Evolutionary conservation across 257 asterid genomes (phyloP).

Genomic region (Salvia hispanica): DNA sequence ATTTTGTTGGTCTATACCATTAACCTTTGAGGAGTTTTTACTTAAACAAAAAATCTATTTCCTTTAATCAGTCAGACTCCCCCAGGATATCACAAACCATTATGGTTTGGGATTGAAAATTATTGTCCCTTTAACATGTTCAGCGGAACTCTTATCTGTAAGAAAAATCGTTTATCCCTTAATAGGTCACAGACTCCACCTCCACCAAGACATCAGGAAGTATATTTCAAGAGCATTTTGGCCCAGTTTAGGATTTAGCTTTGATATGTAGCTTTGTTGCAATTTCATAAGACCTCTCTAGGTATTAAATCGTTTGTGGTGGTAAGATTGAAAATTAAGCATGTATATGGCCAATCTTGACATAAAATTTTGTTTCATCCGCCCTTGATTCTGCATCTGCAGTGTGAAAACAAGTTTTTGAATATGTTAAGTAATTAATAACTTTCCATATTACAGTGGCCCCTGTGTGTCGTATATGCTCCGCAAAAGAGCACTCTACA

Average conservation of each 20-base stretch:
- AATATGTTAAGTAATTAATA: constrained; percentile 8
- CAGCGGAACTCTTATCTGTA: not conserved
- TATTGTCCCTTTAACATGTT: not conserved
- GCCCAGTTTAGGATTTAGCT: constrained; percentile 19
- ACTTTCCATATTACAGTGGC: constrained; percentile 54
- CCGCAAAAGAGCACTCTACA: constrained; percentile 94
- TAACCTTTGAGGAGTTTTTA: not conserved
- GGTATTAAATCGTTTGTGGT: not conserved
- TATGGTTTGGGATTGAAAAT: constrained; percentile 7
- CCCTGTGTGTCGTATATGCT: constrained; percentile 98
- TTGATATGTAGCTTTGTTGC: constrained; percentile 15
- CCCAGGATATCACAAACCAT: not conserved
- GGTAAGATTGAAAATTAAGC: constrained; percentile 5
- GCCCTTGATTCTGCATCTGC: constrained; percentile 4
- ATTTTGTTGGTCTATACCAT: not conserved
- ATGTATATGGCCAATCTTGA: not conserved
- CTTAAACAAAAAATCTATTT: too few species aligned
- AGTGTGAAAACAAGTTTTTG: not conserved
- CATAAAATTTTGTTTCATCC: not conserved
- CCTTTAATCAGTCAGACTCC: too few species aligned
- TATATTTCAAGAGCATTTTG: constrained; percentile 1
- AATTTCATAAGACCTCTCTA: not conserved
- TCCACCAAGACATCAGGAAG: not conserved
- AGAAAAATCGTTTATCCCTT: not conserved
- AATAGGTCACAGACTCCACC: not conserved